A percentile compares a stretch with the other conserved stretches of the same genome.
These are phyloP conservation scores for Pisolithus orientalis DNA, from an alignment of 768 basidiomycete genomes.

Conservation along the genomic window DNA sequence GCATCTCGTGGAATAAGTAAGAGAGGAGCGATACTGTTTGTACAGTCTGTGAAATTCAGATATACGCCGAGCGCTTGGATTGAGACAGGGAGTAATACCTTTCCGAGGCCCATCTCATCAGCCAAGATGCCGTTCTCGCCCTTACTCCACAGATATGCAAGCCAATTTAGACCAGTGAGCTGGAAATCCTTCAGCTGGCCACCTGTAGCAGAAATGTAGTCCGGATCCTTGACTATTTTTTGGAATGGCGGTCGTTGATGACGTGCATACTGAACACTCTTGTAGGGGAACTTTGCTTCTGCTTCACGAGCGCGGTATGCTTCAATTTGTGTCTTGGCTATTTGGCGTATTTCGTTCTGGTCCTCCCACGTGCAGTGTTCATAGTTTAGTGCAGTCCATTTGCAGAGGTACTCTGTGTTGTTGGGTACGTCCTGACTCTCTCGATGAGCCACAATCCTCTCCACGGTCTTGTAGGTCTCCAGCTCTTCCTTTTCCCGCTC, in stretches of 20 bases:
- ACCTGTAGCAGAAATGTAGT: conserved; percentile 72
- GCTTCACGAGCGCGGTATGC: conserved; percentile 73
- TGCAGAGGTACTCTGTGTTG: conserved; percentile 87
- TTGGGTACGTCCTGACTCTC: conserved; percentile 44
- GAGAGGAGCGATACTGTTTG: conserved; percentile 95
- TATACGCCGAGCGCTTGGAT: conserved; percentile 3
- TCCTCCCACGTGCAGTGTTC: conserved; percentile 95
- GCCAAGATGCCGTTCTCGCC: conserved; percentile 96
- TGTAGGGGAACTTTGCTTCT: conserved; percentile 79
- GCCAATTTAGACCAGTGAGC: conserved; percentile 95
- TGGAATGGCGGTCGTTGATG: conserved; percentile 70
- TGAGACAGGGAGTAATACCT: conserved; percentile 39
- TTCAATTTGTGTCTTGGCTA: conserved; percentile 73
- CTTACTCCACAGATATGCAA: conserved; percentile 93
- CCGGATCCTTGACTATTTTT: conserved; percentile 84
- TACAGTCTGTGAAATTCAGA: conserved; percentile 57
- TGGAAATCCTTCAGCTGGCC: conserved; percentile 96
- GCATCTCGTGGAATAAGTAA: conserved; percentile 86
- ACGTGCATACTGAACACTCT: conserved; percentile 63
- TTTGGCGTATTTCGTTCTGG: conserved; percentile 69
- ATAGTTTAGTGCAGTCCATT: conserved; percentile 93
- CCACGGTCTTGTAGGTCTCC: conserved; percentile 86
- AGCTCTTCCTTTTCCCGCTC: conserved; percentile 89
- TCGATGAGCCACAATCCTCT: conserved; percentile 80
- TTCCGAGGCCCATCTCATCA: conserved; percentile 99